Evolutionary conservation across 2,329 filamentous ascomycete species (phyloP), one percentile per base, ranked within the genome.

Genomic region (Aspergillus terreus): DNA sequence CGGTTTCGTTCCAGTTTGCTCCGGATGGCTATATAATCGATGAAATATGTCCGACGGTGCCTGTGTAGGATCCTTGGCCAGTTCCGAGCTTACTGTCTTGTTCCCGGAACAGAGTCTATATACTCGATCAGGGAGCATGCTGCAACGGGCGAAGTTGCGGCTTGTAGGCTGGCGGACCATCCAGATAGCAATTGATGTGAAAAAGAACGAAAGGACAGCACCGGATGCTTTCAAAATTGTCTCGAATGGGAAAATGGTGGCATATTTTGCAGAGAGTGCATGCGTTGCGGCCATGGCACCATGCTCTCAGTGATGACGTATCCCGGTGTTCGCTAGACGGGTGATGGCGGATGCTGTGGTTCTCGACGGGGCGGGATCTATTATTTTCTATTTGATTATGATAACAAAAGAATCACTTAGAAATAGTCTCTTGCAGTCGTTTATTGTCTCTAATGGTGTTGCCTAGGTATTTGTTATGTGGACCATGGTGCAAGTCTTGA

Each of bases 61-160:
- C n/a, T 79, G 60, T 0, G 69, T 67, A 0, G 82, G 80, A 48
- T 86, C 70, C 25, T 73, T 66, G 1, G 82, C 82, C 4, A 87
- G 59, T 23, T 78, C 68, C 0, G 81, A 79, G 27, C 77, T 84
- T n/a, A 88, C 80, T 15, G 78, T 85, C 32, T 78, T 71, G 14
- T 66, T 58, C 11, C 69, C 74, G 25, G 73, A 77, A 63, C 83
- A 86, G 9, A 84, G 68, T 21, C 76, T 67, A 53, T 77, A 71
- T 7, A 85, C 67, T 11, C 71, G 70, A 15, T 78, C 72, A 6
- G 75, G 71, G 32, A 82, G 65, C 58, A 73, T 75, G 17, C 46
- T 51, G 54, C 36, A 50, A 6, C 44, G 41, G 32, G 46, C 30
- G n/a, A 41, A 48, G 54, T 57, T 58, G 9, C 30, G 17, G 46